Evolutionary conservation across 495 filamentous ascomycete genomes (phyloP), one percentile per base, ranked within the genome.

Genomic region (Daldinia decipiens): DNA sequence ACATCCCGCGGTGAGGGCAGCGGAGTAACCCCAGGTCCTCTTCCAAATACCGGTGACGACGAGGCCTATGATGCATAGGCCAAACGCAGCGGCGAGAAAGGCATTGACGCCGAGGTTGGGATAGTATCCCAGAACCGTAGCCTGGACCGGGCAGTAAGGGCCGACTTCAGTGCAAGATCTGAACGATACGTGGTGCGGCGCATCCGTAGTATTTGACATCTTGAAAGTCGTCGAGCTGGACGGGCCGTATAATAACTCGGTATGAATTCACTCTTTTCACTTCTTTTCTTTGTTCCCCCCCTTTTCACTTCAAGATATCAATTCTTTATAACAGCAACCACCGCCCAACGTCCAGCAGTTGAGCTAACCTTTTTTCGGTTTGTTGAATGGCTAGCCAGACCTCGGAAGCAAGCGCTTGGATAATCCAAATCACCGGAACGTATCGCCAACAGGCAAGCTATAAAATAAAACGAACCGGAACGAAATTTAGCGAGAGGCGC

Each of bases 81-180:
- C 87, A 69, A 86, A 92, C 50, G 82, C 81, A 31, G 82, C 82
- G 9, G 82, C 76, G 75, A 91, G 88, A 77, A 91, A 89, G 67
- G 82, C 77, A 76, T 90, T 90, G 47, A 84, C 87, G 51, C 85
- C 88, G 6, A 87, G 79, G 69, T 84, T 88, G 2, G 90, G 90
- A 59, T 85, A 86, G 79, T 92, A 92, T 32, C 89, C 90, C 69
- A 91, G 86, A 17, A 88, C 90, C 3, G 89, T 90, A 1, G 81
- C 82, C 43, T 84, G 64, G 52, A 91, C 87, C 1, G 87, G 87
- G 67, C 90, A 93, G 3, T 59, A 21, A 0, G 78, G 70, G 34
- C 78, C 71, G 38, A 91, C 83, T 36, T 83, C 68, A 12, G 72
- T 76, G 77, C 89, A 90, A 24, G 73, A 54, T 57, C 73, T 74